Conservation (phyloP, 2,329 filamentous ascomycete species). For the Fusarium nanum region DNA sequence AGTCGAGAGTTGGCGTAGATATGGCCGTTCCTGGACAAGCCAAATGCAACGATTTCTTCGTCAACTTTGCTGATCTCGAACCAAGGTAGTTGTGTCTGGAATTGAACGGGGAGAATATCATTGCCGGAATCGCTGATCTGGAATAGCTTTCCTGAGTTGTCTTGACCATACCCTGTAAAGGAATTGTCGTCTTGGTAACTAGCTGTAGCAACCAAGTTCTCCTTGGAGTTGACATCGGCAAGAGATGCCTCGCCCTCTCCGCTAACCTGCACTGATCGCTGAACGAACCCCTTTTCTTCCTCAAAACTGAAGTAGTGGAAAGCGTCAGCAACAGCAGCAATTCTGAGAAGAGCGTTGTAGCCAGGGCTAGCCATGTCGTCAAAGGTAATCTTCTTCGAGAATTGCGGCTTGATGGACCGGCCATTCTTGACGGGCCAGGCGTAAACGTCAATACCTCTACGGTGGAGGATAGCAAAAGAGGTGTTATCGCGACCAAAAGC, state of each 20-base stretch:
- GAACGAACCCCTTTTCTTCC: conserved; percentile 42
- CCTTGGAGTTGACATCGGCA: conserved; percentile 34
- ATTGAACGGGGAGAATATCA: conserved; percentile 53
- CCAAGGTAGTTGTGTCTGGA: conserved; percentile 64
- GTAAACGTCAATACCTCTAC: conserved; percentile 74
- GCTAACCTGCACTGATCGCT: conserved; percentile 39
- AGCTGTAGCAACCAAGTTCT: conserved; percentile 47
- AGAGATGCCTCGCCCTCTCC: conserved; percentile 30
- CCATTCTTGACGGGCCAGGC: conserved; percentile 73
- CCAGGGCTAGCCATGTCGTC: conserved; percentile 44
- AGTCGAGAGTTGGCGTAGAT: conserved; percentile 81
- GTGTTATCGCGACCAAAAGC: conserved; percentile 74
- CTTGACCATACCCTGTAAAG: conserved; percentile 58
- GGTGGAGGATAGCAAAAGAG: conserved; percentile 78
- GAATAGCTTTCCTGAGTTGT: conserved; percentile 59
- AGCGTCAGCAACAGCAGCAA: conserved; percentile 38
- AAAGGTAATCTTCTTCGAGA: conserved; percentile 57
- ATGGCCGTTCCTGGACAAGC: conserved; percentile 79
- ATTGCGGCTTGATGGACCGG: conserved; percentile 58
- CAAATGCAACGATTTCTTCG: conserved; percentile 62
- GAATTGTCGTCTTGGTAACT: conserved; percentile 48
- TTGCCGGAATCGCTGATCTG: conserved; percentile 50
- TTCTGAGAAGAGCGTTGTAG: conserved; percentile 21
- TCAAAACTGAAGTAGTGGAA: conserved; percentile 51
- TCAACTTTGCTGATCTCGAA: conserved; percentile 60